These are phyloP conservation scores for Mycosarcoma mackinlayi DNA, from an alignment of 1,284 basidiomycete genomes.

Conservation along the genomic window DNA sequence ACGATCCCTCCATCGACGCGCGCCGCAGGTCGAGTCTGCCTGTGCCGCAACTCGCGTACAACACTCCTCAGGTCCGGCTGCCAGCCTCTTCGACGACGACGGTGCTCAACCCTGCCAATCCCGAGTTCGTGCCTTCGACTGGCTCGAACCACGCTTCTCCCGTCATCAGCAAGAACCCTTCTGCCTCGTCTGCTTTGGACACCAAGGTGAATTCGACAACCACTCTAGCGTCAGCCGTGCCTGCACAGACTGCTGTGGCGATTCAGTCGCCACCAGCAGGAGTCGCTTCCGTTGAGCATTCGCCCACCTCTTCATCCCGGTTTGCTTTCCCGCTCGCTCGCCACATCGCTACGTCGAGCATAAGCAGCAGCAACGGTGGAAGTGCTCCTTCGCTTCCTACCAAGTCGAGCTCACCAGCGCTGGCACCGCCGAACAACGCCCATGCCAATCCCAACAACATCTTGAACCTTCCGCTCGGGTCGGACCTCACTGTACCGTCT, in stretches of 20 bases:
- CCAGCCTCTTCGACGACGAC: conserved; percentile 18
- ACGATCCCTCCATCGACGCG: conserved; percentile 41
- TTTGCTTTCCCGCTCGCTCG: conserved; percentile 52
- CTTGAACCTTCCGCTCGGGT: conserved; percentile 18
- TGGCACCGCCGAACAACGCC: conserved; percentile 13
- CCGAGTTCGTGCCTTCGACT: conserved; percentile 51
- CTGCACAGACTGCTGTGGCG: conserved; percentile 18
- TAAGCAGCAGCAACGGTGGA: conserved; percentile 6
- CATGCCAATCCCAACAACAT: conserved; percentile 12
- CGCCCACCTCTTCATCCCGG: conserved; percentile 44
- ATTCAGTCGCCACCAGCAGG: conserved; percentile 28
- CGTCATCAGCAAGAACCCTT: conserved; percentile 28
- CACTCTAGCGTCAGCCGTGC: conserved; percentile 7
- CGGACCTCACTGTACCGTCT: conserved; percentile 25
- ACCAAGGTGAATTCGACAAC: background rate
- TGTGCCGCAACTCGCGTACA: conserved; percentile 27
- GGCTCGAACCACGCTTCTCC: conserved; percentile 48
- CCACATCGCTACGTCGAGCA: conserved; percentile 24
- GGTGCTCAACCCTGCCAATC: conserved; percentile 52
- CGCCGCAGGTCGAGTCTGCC: conserved; percentile 46
- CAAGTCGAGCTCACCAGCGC: conserved; percentile 30
- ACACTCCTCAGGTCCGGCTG: conserved; percentile 13
- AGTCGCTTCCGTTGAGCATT: conserved; percentile 39
- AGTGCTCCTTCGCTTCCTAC: conserved; percentile 6
- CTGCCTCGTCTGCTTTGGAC: background rate